Conservation (phyloP, 768 basidiomycete genomes). For the Xanthoconium purpureum region DNA sequence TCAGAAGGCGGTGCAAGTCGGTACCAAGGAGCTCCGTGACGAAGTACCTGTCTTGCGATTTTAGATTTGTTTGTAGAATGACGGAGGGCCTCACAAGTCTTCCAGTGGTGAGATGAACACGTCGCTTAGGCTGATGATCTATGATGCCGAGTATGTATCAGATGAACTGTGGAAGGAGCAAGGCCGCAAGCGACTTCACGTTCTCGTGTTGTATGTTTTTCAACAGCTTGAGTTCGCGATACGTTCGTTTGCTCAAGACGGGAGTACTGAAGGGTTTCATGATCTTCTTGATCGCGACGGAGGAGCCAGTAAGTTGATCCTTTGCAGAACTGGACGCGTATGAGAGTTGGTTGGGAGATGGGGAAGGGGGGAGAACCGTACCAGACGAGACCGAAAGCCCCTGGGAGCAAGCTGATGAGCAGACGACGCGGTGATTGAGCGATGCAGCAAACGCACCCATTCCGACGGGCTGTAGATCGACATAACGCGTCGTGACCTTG, state of each 20-base stretch:
- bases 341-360: constrained; percentile 7
- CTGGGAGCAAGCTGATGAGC: constrained; percentile 32
- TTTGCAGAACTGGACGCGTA: constrained; percentile 70
- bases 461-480: constrained; percentile 97
- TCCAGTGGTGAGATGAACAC: constrained; percentile 99
- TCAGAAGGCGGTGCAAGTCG: constrained; percentile 94
- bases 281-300: constrained; percentile 99
- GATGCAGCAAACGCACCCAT: constrained; percentile 69
- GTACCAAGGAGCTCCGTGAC: constrained; percentile 98
- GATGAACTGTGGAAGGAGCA: constrained; percentile 2
- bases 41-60: constrained; percentile 70
- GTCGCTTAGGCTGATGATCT: constrained; percentile 98
- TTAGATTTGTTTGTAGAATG: background rate
- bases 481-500: constrained; percentile 96
- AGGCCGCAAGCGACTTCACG: constrained; percentile 43
- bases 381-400: constrained; percentile 99
- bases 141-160: background rate
- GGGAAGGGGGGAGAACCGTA: constrained; percentile 33
- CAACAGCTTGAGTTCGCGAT: constrained; percentile 94
- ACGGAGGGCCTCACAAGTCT: constrained; percentile 67
- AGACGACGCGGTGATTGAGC: constrained; percentile 2
- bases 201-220: constrained; percentile 99
- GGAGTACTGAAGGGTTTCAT: constrained; percentile 99
- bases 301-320: constrained; percentile 89
- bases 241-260: constrained; percentile 96